Evolutionary conservation across 305 asterid genomes (phyloP), one percentile per base, ranked within the genome.

Genomic region (Rubia balearica): DNA sequence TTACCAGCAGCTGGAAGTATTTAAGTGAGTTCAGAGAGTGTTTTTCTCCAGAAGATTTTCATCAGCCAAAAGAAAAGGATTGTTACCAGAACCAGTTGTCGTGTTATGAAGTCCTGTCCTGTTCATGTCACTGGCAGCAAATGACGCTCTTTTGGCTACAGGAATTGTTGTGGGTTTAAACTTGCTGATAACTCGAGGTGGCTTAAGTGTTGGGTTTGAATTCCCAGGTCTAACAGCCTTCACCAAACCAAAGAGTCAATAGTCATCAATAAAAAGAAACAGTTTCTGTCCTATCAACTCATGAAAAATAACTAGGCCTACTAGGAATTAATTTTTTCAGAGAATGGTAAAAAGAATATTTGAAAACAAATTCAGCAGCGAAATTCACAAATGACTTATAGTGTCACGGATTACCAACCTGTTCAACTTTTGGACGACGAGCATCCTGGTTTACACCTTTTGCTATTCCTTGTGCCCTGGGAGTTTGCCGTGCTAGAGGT

Each of bases 401-500:
- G 33, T 16, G 19, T 61, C 21, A 21, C 9, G 69, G 45, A 66
- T 69, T 49, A 71, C 87, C 76, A 75, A 81, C 84, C 79, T 78
- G 78, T 70, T 69, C 81, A 73, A 78, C 85, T 84, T 83, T 86
- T 79, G 89, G 68, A 72, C 57, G 80, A 71, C 67, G 75, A 62
- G 84, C 68, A 73, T 81, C 92, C 72, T 69, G 88, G 82, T 88
- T 87, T 71, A 74, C 70, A 49, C 80, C 69, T 77, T 76, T 87
- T 73, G 80, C 84, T 22, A 85, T 67, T 77, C 85, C 88, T 72
- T 80, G 83, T 77, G 72, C 80, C 79, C 75, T 83, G 16, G 68
- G 74, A 79, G 76, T 81, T 77, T 82, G 90, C 59, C 85, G 87
- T 73, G 87, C 83, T 70, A 77, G 93, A 75, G 80, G 61, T 81